A percentile compares a stretch with the other conserved stretches of the same genome.
Conservation (phyloP, 441 rosid genomes). For the Pelargonium cotyledonis region DNA sequence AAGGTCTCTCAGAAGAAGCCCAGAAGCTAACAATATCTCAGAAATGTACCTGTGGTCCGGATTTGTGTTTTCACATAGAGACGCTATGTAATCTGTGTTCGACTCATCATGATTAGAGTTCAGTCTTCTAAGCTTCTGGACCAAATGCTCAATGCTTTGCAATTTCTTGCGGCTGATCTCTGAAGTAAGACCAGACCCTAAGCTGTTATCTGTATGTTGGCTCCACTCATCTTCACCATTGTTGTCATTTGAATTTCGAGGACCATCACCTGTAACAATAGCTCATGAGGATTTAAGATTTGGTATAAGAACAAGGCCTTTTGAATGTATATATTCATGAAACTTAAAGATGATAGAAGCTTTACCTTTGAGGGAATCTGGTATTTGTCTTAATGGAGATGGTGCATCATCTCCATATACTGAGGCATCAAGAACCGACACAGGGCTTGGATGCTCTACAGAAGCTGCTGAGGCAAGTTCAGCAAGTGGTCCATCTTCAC, state of each 20-base stretch:
- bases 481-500: slow-evolving; percentile 41
- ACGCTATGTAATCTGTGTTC: slow-evolving; percentile 82
- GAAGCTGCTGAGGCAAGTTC: slow-evolving; percentile 38
- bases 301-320: slow-evolving; percentile 12
- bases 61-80: slow-evolving; percentile 68
- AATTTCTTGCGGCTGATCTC: slow-evolving; percentile 74
- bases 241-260: slow-evolving; percentile 25
- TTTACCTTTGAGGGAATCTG: slow-evolving; percentile 38
- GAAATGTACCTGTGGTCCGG: slow-evolving; percentile 87
- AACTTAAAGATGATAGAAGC: background rate
- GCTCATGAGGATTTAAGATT: slow-evolving; percentile 18
- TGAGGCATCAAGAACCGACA: slow-evolving; percentile 69
- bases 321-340: background rate
- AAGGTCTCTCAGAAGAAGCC: slow-evolving; percentile 75
- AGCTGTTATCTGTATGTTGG: slow-evolving; percentile 27
- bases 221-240: slow-evolving; percentile 39
- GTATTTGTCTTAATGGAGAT: slow-evolving; percentile 50
- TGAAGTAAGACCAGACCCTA: slow-evolving; percentile 37
- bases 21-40: slow-evolving; percentile 84
- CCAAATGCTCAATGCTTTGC: slow-evolving; percentile 66
- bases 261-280: slow-evolving; percentile 33
- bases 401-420: slow-evolving; percentile 47
- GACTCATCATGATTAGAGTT: slow-evolving; percentile 82
- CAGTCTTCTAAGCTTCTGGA: slow-evolving; percentile 64
- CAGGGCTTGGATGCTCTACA: slow-evolving; percentile 76